Conservation (phyloP, 805 yeast species). For the Suhomyces xylopsoci region DNA sequence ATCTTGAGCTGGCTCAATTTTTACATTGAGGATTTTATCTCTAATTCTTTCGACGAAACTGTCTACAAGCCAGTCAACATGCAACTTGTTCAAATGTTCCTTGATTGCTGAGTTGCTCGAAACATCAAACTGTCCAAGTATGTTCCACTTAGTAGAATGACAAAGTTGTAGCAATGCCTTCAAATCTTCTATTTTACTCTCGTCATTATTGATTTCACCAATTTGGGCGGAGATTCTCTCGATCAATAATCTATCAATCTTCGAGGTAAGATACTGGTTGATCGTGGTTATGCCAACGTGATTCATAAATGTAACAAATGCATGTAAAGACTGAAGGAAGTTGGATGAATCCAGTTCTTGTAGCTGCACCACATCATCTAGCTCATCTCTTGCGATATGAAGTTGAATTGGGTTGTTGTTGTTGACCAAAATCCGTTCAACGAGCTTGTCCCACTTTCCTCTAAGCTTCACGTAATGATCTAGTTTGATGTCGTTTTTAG, state of each 20-base stretch:
- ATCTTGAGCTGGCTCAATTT: background rate
- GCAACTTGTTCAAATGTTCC: constrained; percentile 24
- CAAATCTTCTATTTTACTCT: constrained; percentile 17
- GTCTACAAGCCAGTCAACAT: constrained; percentile 31
- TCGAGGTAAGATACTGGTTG: constrained; percentile 24
- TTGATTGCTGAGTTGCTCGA: constrained; percentile 15
- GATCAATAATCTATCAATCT: constrained; percentile 28
- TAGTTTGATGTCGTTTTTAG: constrained; percentile 7
- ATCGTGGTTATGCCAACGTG: constrained; percentile 17
- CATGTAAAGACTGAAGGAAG: constrained; percentile 23
- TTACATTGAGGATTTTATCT: background rate
- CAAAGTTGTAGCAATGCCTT: constrained; percentile 16
- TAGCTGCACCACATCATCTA: constrained; percentile 5
- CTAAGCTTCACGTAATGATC: constrained; percentile 8
- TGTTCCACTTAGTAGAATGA: constrained; percentile 22
- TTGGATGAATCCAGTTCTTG: background rate
- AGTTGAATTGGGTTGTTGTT: background rate
- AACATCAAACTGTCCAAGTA: constrained; percentile 10
- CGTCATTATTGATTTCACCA: constrained; percentile 16
- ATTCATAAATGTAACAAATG: constrained; percentile 31
- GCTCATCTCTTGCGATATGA: constrained; percentile 1
- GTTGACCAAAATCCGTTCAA: constrained; percentile 10
- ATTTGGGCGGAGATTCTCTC: constrained; percentile 31
- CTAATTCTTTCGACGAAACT: constrained; percentile 31
- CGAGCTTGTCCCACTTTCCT: constrained; percentile 10